phyloP scores from a whole-genome alignment of 1,284 basidiomycete genomes.

The Ganoderma leucocontextum region DNA sequence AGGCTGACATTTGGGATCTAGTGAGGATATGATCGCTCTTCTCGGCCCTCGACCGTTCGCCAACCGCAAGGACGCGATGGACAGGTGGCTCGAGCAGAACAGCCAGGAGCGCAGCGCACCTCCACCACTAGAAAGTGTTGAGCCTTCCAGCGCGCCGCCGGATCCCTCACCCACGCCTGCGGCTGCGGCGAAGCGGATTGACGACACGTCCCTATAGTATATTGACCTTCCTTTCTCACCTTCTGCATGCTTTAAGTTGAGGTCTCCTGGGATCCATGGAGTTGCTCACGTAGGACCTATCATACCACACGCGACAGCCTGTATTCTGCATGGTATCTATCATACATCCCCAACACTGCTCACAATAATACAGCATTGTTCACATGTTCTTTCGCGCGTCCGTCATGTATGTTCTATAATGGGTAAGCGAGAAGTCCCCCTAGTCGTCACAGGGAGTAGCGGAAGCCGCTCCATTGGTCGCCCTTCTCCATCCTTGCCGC shows the following conservation, averaged over 20 bases:
- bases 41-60: constrained; percentile 88
- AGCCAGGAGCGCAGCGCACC: constrained; percentile 62
- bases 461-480: constrained; percentile 57
- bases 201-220: constrained; percentile 34
- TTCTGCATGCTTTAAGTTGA: constrained; percentile 20
- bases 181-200: constrained; percentile 56
- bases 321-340: constrained; percentile 37
- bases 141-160: constrained; percentile 35
- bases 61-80: constrained; percentile 88
- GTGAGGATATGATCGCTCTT: constrained; percentile 88
- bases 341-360: constrained; percentile 36
- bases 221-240: too few species aligned
- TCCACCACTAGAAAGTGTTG: constrained; percentile 58
- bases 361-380: constrained; percentile 25
- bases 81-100: constrained; percentile 89
- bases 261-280: constrained; percentile 29
- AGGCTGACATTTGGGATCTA: constrained; percentile 40
- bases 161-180: constrained; percentile 43
- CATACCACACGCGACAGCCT: constrained; percentile 30
- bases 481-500: constrained; percentile 53
- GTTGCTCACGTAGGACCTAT: constrained; percentile 31
- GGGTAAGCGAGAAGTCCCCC: background rate
- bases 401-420: background rate
- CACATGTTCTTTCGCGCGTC: background rate
- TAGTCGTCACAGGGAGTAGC: constrained; percentile 45